phyloP scores from a whole-genome alignment of 352 stramenopile genomes.

The Globisporangium takayamanum region DNA sequence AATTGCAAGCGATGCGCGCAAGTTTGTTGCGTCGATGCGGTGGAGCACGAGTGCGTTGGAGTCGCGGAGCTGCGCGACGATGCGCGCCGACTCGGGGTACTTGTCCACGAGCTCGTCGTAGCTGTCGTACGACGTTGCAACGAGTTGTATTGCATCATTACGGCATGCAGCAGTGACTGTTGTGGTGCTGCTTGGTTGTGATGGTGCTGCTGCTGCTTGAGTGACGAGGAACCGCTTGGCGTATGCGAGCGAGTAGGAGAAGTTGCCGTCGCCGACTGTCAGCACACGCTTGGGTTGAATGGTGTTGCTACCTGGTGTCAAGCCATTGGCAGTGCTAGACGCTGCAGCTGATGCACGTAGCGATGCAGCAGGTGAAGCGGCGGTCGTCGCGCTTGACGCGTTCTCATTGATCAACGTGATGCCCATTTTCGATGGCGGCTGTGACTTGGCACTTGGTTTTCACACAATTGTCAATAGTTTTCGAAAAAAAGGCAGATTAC shows the following conservation, averaged over 20 bases:
- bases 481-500: no score
- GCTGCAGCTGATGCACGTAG: no score
- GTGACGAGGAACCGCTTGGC: conserved; percentile 19
- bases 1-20: conserved; percentile 30
- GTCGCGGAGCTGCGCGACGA: conserved; percentile 35
- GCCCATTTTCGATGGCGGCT: no score
- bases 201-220: neutral
- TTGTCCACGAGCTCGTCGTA: conserved; percentile 55
- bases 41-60: conserved; percentile 43
- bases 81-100: conserved; percentile 41
- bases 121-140: conserved; percentile 58
- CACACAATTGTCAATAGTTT: no score
- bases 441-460: no score
- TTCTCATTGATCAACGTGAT: no score
- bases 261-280: conserved; percentile 92
- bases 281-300: conserved; percentile 29
- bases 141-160: conserved; percentile 14
- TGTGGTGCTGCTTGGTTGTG: neutral
- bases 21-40: conserved; percentile 60
- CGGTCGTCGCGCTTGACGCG: no score
- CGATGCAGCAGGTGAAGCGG: no score
- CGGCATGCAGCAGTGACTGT: neutral
- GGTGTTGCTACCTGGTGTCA: no score
- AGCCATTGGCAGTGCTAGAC: no score
- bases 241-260: conserved; percentile 87